A percentile compares a stretch with the other conserved stretches of the same genome.
Evolutionary conservation across 768 basidiomycete species (phyloP).

Genomic region (Cubamyces lactineus): DNA sequence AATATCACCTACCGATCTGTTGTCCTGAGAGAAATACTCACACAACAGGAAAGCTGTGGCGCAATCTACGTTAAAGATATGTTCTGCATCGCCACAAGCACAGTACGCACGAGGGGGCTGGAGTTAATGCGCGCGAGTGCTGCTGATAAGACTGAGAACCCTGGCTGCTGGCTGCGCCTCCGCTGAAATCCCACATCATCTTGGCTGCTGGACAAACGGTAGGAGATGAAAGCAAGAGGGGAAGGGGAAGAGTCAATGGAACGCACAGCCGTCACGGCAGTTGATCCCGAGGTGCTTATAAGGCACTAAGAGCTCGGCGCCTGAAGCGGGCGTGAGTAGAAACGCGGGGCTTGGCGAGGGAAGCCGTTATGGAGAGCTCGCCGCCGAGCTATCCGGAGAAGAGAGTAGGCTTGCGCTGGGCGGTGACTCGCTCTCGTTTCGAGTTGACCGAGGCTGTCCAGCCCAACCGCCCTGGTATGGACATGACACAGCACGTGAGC

Average conservation of each 20-base stretch:
- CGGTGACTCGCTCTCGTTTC: conserved; percentile 10
- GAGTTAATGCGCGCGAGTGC: neutral
- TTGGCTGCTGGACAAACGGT: neutral
- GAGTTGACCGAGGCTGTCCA: conserved; percentile 1
- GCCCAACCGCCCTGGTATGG: conserved; percentile 15
- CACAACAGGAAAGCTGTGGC: conserved; percentile 9
- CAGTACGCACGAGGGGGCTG: conserved; percentile 12
- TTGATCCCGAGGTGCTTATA: conserved; percentile 19
- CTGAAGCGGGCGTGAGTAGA: conserved; percentile 2
- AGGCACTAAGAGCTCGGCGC: conserved; percentile 9
- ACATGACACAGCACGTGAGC: conserved; percentile 8
- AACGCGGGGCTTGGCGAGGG: conserved; percentile 10
- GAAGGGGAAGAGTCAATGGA: conserved; percentile 11
- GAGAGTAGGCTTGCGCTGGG: neutral
- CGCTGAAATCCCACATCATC: conserved; percentile 27
- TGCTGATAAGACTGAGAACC: conserved; percentile 11
- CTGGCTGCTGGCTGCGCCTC: conserved; percentile 14
- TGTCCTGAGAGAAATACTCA: conserved; percentile 5
- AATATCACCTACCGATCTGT: neutral
- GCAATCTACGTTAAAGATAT: neutral
- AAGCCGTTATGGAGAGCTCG: conserved; percentile 7
- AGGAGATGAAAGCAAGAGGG: conserved; percentile 5
- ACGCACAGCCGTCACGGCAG: conserved; percentile 16
- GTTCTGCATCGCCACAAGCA: conserved; percentile 7
- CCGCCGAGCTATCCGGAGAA: conserved; percentile 8